phyloP scores from a whole-genome alignment of 2,329 filamentous ascomycete species.

The Delphinella strobiligena region DNA sequence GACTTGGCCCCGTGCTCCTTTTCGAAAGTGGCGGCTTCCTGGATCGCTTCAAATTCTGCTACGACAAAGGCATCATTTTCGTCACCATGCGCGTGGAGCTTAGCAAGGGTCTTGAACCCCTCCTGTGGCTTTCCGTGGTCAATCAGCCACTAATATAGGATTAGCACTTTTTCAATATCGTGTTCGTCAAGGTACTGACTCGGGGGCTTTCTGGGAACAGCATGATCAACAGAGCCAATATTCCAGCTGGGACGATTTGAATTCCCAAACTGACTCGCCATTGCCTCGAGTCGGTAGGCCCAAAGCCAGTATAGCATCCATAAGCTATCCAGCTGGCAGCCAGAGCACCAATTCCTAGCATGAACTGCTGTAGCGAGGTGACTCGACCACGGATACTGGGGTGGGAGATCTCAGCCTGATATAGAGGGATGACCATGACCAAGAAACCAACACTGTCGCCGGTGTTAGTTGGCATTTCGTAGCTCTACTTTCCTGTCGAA shows the following conservation, averaged over 20 bases:
- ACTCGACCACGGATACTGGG: conserved; percentile 65
- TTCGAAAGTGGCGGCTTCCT: conserved; percentile 52
- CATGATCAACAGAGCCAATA: conserved; percentile 54
- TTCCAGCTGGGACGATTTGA: conserved; percentile 55
- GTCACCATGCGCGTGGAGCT: conserved; percentile 58
- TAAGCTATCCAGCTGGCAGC: conserved; percentile 64
- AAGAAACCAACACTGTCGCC: conserved; percentile 43
- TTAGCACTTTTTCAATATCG: conserved; percentile 18
- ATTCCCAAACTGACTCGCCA: conserved; percentile 57
- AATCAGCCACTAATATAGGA: conserved; percentile 52
- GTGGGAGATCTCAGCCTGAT: conserved; percentile 70
- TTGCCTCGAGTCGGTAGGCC: conserved; percentile 35
- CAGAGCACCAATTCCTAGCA: conserved; percentile 65
- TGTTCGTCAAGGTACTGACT: conserved; percentile 10
- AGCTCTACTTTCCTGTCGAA: conserved; percentile 27
- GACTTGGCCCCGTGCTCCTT: conserved; percentile 59
- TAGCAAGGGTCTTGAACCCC: conserved; percentile 54
- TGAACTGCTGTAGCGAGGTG: conserved; percentile 69
- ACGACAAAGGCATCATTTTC: conserved; percentile 55
- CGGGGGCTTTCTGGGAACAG: conserved; percentile 53
- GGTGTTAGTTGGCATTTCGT: conserved; percentile 8
- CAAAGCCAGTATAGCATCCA: conserved; percentile 42
- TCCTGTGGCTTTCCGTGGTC: conserved; percentile 54
- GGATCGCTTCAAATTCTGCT: conserved; percentile 61
- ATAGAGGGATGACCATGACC: conserved; percentile 56